Evolutionary conservation across 2,329 filamentous ascomycete genomes (phyloP).

Genomic region (Thielaviopsis punctulata): DNA sequence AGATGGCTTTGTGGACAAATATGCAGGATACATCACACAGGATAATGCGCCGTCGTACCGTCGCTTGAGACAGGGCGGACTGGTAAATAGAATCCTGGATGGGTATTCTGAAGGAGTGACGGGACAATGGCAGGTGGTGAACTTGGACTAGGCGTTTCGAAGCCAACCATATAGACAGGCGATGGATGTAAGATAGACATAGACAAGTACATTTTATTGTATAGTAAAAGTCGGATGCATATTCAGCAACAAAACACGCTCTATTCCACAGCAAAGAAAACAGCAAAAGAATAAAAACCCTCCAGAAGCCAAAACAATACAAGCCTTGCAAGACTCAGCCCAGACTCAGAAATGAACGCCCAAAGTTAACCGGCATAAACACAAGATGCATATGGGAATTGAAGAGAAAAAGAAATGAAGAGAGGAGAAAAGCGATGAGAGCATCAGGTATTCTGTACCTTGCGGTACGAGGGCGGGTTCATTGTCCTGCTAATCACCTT

Average conservation of each 20-base stretch:
- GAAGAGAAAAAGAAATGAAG: not conserved
- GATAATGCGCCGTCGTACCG: slow-evolving; percentile 10
- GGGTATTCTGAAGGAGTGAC: slow-evolving; percentile 1
- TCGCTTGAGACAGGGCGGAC: slow-evolving; percentile 8
- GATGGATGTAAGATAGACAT: slow-evolving; percentile 2
- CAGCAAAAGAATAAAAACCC: not conserved
- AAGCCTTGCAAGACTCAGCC: too few relatives aligned
- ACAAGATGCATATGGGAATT: not conserved
- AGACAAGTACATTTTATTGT: not conserved
- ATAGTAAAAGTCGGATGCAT: not conserved
- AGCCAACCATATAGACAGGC: not conserved
- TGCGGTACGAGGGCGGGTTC: slow-evolving; percentile 86
- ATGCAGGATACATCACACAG: slow-evolving; percentile 40
- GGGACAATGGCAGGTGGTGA: slow-evolving; percentile 10
- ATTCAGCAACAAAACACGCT: not conserved
- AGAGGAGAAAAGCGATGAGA: not conserved
- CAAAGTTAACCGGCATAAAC: too few relatives aligned
- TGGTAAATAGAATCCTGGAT: slow-evolving; percentile 9
- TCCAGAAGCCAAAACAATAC: not conserved
- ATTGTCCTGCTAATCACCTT: slow-evolving; percentile 74
- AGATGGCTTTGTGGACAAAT: slow-evolving; percentile 69
- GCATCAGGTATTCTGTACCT: slow-evolving; percentile 55
- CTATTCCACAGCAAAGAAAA: not conserved
- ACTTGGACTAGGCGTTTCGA: slow-evolving; percentile 3
- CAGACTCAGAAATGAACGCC: not conserved